Conservation (phyloP, 495 filamentous ascomycete genomes). For the Penicillium cinerascens region DNA sequence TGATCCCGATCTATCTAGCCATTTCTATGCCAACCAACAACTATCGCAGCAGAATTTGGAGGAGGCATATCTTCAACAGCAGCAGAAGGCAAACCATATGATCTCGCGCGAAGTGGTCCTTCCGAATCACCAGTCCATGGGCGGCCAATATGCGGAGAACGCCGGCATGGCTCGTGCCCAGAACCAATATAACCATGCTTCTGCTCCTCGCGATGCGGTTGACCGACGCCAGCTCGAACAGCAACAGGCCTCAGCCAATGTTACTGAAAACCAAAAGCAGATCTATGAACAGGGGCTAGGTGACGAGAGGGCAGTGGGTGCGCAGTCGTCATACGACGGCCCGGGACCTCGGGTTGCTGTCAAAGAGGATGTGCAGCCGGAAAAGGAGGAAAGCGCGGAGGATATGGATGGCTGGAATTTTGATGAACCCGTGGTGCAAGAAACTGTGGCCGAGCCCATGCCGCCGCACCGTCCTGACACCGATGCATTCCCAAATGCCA, state of each 20-base stretch:
- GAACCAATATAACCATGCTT: conserved; percentile 29
- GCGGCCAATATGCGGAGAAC: conserved; percentile 44
- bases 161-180: conserved; percentile 29
- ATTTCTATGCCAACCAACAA: conserved; percentile 45
- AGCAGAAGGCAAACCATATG: conserved; percentile 42
- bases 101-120: conserved; percentile 44
- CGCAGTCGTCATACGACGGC: conserved; percentile 56
- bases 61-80: conserved; percentile 39
- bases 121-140: conserved; percentile 45
- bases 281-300: conserved; percentile 34
- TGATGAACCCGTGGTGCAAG: conserved; percentile 57
- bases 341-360: conserved; percentile 47
- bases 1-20: conserved; percentile 46
- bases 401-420: conserved; percentile 91
- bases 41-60: conserved; percentile 47
- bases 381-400: conserved; percentile 39
- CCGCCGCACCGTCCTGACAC: conserved; percentile 70
- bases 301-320: conserved; percentile 55
- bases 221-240: conserved; percentile 39
- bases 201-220: conserved; percentile 25
- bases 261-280: conserved; percentile 38
- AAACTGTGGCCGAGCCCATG: conserved; percentile 45
- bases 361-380: conserved; percentile 32
- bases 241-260: conserved; percentile 35
- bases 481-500: conserved; percentile 80